Conservation (phyloP, 345 rosid species). For the Arabidopsis arenosa region DNA sequence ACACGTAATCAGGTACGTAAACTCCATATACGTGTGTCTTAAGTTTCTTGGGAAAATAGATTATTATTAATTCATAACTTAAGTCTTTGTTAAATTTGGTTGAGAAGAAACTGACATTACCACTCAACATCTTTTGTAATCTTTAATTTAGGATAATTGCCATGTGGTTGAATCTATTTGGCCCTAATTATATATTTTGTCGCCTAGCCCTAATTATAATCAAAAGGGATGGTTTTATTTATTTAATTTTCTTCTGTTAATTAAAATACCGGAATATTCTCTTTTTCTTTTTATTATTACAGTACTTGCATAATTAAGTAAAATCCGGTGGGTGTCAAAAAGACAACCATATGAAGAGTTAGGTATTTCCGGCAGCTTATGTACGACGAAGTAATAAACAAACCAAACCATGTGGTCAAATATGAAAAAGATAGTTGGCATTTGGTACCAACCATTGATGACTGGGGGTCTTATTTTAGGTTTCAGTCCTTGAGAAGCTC, state of each 20-base stretch:
- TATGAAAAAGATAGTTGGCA: constrained; percentile 14
- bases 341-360: constrained; percentile 41
- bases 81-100: constrained; percentile 9
- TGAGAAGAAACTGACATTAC: constrained; percentile 16
- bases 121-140: constrained; percentile 5
- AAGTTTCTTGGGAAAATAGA: neutral
- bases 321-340: constrained; percentile 35
- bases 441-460: constrained; percentile 22
- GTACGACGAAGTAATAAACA: constrained; percentile 38
- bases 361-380: constrained; percentile 41
- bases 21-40: constrained; percentile 7
- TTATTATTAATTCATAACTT: neutral
- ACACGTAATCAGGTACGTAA: constrained; percentile 14
- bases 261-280: constrained; percentile 20
- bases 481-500: constrained; percentile 52
- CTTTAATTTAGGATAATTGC: constrained; percentile 19
- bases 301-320: constrained; percentile 13
- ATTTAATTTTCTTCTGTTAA: neutral
- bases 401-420: constrained; percentile 42
- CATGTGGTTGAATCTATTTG: neutral
- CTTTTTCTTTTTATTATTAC: constrained; percentile 26
- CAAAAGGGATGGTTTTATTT: neutral
- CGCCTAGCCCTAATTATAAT: neutral
- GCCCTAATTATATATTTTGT: neutral
- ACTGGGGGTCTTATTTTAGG: constrained; percentile 3